A percentile compares a stretch with the other conserved stretches of the same genome.
Conservation (phyloP, 345 rosid species). For the Pugionium dolabratum region DNA sequence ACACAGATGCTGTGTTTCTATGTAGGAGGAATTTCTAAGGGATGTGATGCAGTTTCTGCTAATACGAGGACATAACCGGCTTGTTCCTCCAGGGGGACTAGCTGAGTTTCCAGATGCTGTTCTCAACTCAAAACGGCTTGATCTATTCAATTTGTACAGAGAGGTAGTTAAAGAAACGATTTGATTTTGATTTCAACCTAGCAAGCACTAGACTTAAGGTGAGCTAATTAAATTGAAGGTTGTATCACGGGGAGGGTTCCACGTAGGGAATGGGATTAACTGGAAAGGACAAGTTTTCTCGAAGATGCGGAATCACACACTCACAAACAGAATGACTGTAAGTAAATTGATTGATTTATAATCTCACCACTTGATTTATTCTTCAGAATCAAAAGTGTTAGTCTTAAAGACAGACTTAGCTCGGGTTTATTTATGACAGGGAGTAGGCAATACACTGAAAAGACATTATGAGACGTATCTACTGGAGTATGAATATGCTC, state of each 20-base stretch:
- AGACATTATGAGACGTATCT: slow-evolving; percentile 97
- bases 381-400: neutral
- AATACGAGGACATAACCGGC: slow-evolving; percentile 93
- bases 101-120: slow-evolving; percentile 96
- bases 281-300: slow-evolving; percentile 99
- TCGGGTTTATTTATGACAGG: slow-evolving; percentile 47
- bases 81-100: slow-evolving; percentile 94
- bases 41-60: slow-evolving; percentile 95
- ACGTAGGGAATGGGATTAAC: slow-evolving; percentile 97
- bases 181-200: slow-evolving; percentile 11
- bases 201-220: slow-evolving; percentile 19
- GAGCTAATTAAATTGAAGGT: slow-evolving; percentile 55
- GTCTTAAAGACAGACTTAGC: neutral
- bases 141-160: slow-evolving; percentile 92
- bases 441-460: slow-evolving; percentile 94
- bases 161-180: slow-evolving; percentile 55
- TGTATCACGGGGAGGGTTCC: slow-evolving; percentile 98
- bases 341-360: slow-evolving; percentile 31
- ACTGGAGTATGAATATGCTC: slow-evolving; percentile 93
- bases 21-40: slow-evolving; percentile 93
- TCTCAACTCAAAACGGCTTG: slow-evolving; percentile 93
- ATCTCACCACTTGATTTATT: neutral
- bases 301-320: slow-evolving; percentile 98
- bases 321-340: slow-evolving; percentile 98
- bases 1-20: slow-evolving; percentile 17